Conservation (phyloP, 371 early-diverging fungal species). For the Nematocida ironsii region DNA sequence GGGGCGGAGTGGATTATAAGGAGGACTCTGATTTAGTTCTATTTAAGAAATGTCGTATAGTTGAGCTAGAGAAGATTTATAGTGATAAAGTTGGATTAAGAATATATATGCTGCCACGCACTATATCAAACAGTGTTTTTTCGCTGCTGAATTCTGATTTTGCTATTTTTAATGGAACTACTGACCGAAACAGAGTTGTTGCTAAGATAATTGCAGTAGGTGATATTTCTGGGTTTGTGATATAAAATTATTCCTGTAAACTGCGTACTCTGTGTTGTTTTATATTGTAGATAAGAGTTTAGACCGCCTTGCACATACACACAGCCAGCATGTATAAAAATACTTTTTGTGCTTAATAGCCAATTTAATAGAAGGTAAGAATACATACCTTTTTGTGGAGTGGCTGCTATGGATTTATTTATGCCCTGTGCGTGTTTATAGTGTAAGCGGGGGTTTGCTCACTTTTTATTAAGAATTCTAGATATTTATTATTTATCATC, state of each 20-base stretch:
- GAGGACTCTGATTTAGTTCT: background rate
- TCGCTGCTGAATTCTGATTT: conserved; percentile 5
- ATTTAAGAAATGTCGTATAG: background rate
- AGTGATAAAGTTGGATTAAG: background rate
- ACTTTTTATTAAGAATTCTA: too few relatives aligned
- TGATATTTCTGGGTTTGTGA: background rate
- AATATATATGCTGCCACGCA: conserved; percentile 42
- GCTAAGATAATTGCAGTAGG: conserved; percentile 34
- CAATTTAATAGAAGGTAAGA: too few relatives aligned
- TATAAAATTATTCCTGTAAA: background rate
- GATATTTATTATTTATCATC: too few relatives aligned
- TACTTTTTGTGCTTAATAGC: too few relatives aligned
- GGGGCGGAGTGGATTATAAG: conserved; percentile 48
- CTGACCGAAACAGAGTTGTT: background rate
- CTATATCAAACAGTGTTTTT: background rate
- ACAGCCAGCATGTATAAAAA: too few relatives aligned
- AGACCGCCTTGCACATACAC: too few relatives aligned
- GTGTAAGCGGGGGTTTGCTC: too few relatives aligned
- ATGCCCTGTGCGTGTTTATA: too few relatives aligned
- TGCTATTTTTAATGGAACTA: background rate
- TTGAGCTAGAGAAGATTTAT: conserved; percentile 42
- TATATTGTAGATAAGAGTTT: too few relatives aligned
- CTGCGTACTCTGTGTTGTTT: too few relatives aligned
- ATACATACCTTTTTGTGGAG: too few relatives aligned
- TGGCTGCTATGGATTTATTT: too few relatives aligned